A percentile compares a stretch with the other conserved stretches of the same genome.
phyloP scores from a whole-genome alignment of 805 yeast species.

The Nakazawaea ambrosiae region DNA sequence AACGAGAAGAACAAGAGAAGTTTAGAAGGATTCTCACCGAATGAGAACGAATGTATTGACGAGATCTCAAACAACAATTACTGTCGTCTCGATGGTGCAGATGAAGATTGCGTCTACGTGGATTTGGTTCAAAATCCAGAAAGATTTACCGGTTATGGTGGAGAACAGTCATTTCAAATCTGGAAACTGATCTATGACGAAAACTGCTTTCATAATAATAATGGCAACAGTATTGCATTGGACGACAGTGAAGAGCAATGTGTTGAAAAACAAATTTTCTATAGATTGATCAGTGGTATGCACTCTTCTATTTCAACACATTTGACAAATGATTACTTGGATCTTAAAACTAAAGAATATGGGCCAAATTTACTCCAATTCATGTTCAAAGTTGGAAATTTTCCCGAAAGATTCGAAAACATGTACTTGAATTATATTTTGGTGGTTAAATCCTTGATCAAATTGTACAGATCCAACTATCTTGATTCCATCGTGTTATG shows the following conservation, averaged over 20 bases:
- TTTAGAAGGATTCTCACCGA: constrained; percentile 12
- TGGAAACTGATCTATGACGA: constrained; percentile 93
- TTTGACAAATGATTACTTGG: constrained; percentile 73
- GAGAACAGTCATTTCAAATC: constrained; percentile 83
- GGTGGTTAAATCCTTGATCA: constrained; percentile 73
- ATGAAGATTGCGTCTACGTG: constrained; percentile 72
- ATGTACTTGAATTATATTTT: constrained; percentile 90
- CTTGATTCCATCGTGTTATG: constrained; percentile 21
- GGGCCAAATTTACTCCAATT: constrained; percentile 77
- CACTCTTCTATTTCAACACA: constrained; percentile 95
- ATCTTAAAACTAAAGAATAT: constrained; percentile 67
- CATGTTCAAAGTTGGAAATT: constrained; percentile 83
- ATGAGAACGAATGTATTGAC: constrained; percentile 18
- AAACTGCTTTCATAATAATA: constrained; percentile 66
- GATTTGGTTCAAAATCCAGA: constrained; percentile 88
- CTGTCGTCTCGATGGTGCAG: constrained; percentile 56
- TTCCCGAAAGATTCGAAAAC: constrained; percentile 84
- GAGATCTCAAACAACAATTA: constrained; percentile 47
- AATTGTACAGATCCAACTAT: constrained; percentile 29
- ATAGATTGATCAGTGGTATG: constrained; percentile 83
- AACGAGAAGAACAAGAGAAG: constrained; percentile 21
- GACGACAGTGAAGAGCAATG: constrained; percentile 44
- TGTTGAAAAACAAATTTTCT: constrained; percentile 82
- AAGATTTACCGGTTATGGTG: constrained; percentile 93
- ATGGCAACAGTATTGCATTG: constrained; percentile 16